Conservation (phyloP, 2,329 filamentous ascomycete species). For the Fusarium oxysporum region DNA sequence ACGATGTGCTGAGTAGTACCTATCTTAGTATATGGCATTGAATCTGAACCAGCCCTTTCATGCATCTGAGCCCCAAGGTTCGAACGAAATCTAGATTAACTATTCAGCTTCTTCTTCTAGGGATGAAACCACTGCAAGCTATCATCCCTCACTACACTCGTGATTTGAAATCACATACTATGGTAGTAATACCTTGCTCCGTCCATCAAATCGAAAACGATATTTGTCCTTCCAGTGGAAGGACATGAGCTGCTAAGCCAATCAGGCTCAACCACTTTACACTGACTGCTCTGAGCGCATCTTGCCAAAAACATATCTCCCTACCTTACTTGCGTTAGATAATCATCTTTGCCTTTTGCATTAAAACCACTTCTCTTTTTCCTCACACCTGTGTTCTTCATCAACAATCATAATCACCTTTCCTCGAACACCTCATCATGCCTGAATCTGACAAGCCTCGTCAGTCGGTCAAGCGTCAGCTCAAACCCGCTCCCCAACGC, state of each 20-base stretch:
- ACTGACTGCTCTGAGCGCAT: neutral
- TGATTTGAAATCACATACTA: neutral
- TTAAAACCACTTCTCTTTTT: neutral
- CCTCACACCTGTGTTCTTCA: neutral
- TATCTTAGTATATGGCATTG: neutral
- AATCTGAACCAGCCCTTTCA: neutral
- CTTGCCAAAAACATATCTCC: neutral
- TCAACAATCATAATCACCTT: neutral
- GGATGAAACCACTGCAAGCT: neutral
- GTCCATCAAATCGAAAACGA: neutral
- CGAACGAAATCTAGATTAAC: neutral
- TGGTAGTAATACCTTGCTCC: neutral
- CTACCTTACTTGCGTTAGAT: neutral
- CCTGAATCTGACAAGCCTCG: conserved; percentile 24
- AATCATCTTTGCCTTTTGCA: neutral
- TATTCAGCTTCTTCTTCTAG: neutral
- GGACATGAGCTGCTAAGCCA: neutral
- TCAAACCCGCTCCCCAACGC: conserved; percentile 44
- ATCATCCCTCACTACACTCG: neutral
- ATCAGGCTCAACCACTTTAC: neutral
- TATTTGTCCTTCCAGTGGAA: neutral
- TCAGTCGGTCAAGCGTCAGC: conserved; percentile 34
- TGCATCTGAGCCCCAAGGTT: neutral
- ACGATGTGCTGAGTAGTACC: neutral
- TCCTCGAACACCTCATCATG: conserved; percentile 22